Base-by-base conservation (phyloP, 1,139 yeast species). In the Pichia sp. region DNA sequence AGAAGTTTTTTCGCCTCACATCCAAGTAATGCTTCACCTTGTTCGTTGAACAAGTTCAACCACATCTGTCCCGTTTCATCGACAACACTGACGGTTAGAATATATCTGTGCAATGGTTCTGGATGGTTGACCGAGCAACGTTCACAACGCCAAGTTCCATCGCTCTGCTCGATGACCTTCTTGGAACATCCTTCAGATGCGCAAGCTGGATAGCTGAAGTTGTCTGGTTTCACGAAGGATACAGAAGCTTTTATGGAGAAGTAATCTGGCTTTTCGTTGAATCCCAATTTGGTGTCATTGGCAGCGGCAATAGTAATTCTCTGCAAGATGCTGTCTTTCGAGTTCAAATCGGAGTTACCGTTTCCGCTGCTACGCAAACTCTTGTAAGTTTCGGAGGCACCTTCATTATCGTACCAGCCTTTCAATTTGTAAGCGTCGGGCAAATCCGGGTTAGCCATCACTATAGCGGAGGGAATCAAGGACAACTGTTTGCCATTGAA, bases 351-450 rank as follows among this genome's bases (percentile, higher is more conserved):
- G 22, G 47, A 69, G 68, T 64, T 55, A 4, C 62, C 60, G 4
- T 67, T 49, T 53, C 76, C 79, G 3, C 62, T 58, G 13, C 21
- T 41, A 63, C 80, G 83, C 66, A 87, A 70, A n/a, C 82, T 72
- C 61, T 81, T 80, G 72, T 86, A 89, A 41, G 69, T 71, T 57
- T 80, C 83, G 54, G 74, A 72, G 43, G 75, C 75, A 47, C 96
- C 97, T 60, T 80, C 82, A 48, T 84, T 79, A 64, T 89, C 96
- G 64, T 83, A 95, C 99, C 99, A 95, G 4, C 99, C 98, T 68
- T 89, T 88, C 60, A 95, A 77, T 51, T 80, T 78, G 67, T 82
- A 89, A 6, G 97, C 93, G 67, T 90, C 96, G 18, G 88, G 85
- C 21, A 87, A 79, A 64, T 91, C 97, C 1, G 99, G 99, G 60